phyloP scores from a whole-genome alignment of 1,139 yeast genomes.

The Pneumocystis murina region DNA sequence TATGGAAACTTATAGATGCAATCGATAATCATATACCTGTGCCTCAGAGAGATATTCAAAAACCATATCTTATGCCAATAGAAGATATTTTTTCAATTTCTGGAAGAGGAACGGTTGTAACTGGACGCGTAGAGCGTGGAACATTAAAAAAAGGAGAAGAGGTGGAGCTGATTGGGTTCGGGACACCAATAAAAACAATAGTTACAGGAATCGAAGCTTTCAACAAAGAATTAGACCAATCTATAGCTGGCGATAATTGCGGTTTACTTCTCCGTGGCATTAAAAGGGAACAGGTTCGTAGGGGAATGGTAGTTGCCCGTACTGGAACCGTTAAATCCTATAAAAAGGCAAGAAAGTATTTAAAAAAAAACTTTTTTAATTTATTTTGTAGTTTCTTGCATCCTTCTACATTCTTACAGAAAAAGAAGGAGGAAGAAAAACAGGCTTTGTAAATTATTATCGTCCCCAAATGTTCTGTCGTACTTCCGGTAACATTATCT shows the following conservation, averaged over 20 bases:
- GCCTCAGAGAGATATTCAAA: slow-evolving; percentile 88
- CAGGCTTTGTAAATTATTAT: slow-evolving; percentile 92
- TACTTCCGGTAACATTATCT: slow-evolving; percentile 37
- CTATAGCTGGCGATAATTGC: slow-evolving; percentile 98
- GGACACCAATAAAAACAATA: slow-evolving; percentile 78
- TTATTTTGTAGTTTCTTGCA: slow-evolving; percentile 46
- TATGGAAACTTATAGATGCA: slow-evolving; percentile 71
- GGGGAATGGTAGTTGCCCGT: slow-evolving; percentile 97
- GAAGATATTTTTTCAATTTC: slow-evolving; percentile 96
- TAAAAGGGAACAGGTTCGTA: slow-evolving; percentile 88
- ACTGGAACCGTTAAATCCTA: slow-evolving; percentile 87
- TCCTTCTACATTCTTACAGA: slow-evolving; percentile 82
- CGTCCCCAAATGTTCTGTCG: slow-evolving; percentile 96
- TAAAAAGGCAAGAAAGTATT: slow-evolving; percentile 36
- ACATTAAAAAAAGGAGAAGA: slow-evolving; percentile 94
- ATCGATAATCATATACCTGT: slow-evolving; percentile 93
- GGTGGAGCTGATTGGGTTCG: slow-evolving; percentile 88
- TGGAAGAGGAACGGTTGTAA: slow-evolving; percentile 98
- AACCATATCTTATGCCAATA: slow-evolving; percentile 92
- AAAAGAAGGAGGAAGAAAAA: slow-evolving; percentile 99
- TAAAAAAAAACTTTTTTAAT: not conserved
- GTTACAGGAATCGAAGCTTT: slow-evolving; percentile 99
- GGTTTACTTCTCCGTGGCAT: slow-evolving; percentile 96
- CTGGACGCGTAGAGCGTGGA: slow-evolving; percentile 99
- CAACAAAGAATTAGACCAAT: slow-evolving; percentile 93